phyloP scores from a whole-genome alignment of 495 filamentous ascomycete species.

The Hypoxylon rickii region DNA sequence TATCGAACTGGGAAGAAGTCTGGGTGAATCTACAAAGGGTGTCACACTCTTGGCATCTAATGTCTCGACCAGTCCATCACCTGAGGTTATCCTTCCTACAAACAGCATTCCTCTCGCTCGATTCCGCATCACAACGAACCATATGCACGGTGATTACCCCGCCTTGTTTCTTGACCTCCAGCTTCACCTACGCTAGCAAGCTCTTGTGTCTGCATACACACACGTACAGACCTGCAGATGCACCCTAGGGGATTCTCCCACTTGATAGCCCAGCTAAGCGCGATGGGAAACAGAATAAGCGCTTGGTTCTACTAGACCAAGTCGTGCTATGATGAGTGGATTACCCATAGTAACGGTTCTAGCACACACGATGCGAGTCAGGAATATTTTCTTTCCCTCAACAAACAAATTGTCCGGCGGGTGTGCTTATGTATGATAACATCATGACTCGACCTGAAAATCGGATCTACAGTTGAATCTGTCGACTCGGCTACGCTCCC shows the following conservation, averaged over 20 bases:
- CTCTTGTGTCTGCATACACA: not conserved
- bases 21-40: constrained; percentile 9
- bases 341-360: not conserved
- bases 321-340: not conserved
- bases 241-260: not conserved
- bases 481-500: constrained; percentile 27
- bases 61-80: constrained; percentile 29
- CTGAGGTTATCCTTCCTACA: constrained; percentile 3
- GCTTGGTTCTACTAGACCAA: constrained; percentile 7
- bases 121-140: constrained; percentile 18
- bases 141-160: constrained; percentile 18
- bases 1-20: constrained; percentile 1
- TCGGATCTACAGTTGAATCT: constrained; percentile 25
- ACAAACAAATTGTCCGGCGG: not conserved
- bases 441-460: constrained; percentile 32
- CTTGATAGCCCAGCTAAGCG: constrained; percentile 16
- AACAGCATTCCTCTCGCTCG: constrained; percentile 4
- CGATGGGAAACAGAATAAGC: constrained; percentile 10
- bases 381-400: not conserved
- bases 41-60: constrained; percentile 26
- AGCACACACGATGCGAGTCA: constrained; percentile 8
- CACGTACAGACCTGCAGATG: constrained; percentile 7
- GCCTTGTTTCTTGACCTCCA: constrained; percentile 19
- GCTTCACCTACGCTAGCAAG: not conserved
- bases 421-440: constrained; percentile 21